These are phyloP conservation scores for Sonneratia caseolaris DNA, from an alignment of 345 rosid genomes.

Conservation along the genomic window DNA sequence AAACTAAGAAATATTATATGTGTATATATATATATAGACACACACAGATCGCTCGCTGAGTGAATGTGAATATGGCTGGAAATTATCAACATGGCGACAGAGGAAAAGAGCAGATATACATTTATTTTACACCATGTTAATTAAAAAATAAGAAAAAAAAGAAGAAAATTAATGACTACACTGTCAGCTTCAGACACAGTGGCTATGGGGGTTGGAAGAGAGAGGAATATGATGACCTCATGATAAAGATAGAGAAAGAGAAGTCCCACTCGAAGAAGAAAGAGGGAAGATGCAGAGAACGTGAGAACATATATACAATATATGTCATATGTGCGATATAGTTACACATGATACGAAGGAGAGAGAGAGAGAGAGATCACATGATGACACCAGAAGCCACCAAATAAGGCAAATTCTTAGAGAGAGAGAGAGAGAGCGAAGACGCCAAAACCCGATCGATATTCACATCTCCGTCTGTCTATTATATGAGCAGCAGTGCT, in stretches of 20 bases:
- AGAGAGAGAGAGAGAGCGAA: neutral
- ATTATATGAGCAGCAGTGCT: conserved; percentile 1
- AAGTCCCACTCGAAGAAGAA: neutral
- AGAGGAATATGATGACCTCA: conserved; percentile 16
- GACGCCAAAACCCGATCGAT: neutral
- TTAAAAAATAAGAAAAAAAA: too few species aligned
- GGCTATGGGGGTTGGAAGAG: neutral
- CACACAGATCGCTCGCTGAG: too few species aligned
- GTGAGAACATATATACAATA: too few species aligned
- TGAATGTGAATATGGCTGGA: too few species aligned
- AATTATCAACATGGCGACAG: too few species aligned
- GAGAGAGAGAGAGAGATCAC: neutral
- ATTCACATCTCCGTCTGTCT: neutral
- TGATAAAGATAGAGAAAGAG: conserved; percentile 11
- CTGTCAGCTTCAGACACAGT: conserved; percentile 5
- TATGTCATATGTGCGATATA: too few species aligned
- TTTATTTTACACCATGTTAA: too few species aligned
- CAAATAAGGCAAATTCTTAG: neutral
- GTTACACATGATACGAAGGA: neutral
- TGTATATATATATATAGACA: too few species aligned
- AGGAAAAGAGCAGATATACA: too few species aligned
- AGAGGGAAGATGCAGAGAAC: too few species aligned
- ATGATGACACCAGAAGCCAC: conserved; percentile 3
- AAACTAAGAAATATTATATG: too few species aligned
- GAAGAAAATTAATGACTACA: neutral